Evolutionary conservation across 495 filamentous ascomycete species (phyloP).

Genomic region (Daldinia caldariorum): DNA sequence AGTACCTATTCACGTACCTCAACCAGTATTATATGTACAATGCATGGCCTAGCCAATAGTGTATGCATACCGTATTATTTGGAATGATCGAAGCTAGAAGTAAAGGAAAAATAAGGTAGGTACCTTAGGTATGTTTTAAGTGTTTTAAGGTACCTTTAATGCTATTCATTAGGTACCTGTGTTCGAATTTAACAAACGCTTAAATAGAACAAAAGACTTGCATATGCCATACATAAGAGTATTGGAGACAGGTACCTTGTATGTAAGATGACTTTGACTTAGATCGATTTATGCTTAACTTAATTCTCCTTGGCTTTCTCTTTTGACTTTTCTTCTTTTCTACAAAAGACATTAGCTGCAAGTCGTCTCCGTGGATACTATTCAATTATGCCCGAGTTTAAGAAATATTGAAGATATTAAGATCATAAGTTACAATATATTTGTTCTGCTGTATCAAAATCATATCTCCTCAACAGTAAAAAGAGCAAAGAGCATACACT

Average conservation of each 20-base stretch:
- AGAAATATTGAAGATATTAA: neutral
- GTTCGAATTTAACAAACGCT: no score
- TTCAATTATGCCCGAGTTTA: neutral
- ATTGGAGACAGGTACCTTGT: neutral
- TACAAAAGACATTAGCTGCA: neutral
- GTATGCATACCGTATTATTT: conserved; percentile 32
- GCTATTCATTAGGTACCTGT: no score
- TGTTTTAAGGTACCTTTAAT: no score
- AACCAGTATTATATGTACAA: neutral
- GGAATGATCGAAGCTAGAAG: conserved; percentile 28
- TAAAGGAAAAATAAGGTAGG: conserved; percentile 1
- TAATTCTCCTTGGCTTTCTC: conserved; percentile 25
- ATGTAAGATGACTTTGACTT: conserved; percentile 14
- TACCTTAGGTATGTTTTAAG: neutral
- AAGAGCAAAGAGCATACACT: conserved; percentile 12
- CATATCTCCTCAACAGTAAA: neutral
- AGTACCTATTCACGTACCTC: no score
- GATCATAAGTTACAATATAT: conserved; percentile 2
- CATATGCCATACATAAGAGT: no score
- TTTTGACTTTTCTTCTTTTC: neutral
- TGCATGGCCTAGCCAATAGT: conserved; percentile 16
- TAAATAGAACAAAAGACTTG: neutral
- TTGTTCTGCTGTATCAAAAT: neutral
- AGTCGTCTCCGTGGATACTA: neutral
- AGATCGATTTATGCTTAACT: conserved; percentile 32